phyloP scores from a whole-genome alignment of 1,284 basidiomycete genomes.

The Microstroma glucosiphilum region DNA sequence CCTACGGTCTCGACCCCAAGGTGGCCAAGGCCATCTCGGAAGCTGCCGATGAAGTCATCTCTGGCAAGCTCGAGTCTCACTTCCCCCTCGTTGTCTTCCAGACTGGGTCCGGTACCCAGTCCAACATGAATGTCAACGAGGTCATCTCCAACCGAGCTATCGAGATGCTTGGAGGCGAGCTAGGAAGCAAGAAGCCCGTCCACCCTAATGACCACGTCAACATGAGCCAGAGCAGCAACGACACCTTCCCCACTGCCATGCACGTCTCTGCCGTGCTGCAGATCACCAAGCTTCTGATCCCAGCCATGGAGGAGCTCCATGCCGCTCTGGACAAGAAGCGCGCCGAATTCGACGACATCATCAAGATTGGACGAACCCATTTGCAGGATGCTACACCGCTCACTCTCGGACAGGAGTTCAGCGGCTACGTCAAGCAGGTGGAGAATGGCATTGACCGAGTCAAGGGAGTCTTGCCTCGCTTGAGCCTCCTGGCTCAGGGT shows the following conservation, averaged over 20 bases:
- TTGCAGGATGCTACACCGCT: conserved; percentile 93
- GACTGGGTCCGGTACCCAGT: conserved; percentile 97
- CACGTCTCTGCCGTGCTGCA: conserved; percentile 93
- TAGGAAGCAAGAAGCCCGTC: conserved; percentile 93
- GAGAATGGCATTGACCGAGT: conserved; percentile 83
- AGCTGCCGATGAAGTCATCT: conserved; percentile 96
- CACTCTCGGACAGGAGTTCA: conserved; percentile 97
- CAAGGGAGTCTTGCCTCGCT: conserved; percentile 72
- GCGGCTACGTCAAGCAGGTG: conserved; percentile 93
- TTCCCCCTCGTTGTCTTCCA: conserved; percentile 99
- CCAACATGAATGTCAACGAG: conserved; percentile 99
- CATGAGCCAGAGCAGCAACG: conserved; percentile 98
- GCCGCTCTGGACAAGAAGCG: conserved; percentile 76
- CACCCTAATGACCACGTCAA: conserved; percentile 99
- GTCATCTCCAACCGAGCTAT: conserved; percentile 99
- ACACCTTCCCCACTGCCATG: conserved; percentile 99
- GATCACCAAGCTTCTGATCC: conserved; percentile 72
- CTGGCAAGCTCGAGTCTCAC: conserved; percentile 73
- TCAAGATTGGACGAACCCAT: conserved; percentile 98
- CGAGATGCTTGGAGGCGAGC: conserved; percentile 87
- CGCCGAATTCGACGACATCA: conserved; percentile 60
- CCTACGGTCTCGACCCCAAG: conserved; percentile 84
- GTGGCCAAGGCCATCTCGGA: conserved; percentile 81
- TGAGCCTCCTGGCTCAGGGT: conserved; percentile 89
- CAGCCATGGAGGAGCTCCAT: conserved; percentile 75